Percentiles rank a stretch among this genome's conserved stretches.
These are phyloP conservation scores for Anastatica hierochuntica DNA, from an alignment of 345 rosid species.

Conservation along the genomic window DNA sequence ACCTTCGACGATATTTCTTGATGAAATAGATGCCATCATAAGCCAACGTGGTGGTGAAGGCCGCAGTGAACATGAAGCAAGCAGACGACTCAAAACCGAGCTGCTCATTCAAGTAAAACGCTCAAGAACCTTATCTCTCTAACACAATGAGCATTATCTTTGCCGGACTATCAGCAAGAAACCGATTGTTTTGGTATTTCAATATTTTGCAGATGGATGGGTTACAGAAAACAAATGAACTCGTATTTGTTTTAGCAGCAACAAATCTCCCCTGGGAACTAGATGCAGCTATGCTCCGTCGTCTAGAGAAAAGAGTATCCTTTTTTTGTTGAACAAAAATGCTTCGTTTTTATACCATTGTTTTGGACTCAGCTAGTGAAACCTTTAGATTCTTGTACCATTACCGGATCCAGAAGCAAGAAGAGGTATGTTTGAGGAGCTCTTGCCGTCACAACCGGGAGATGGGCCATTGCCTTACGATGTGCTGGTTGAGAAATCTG, in stretches of 20 bases:
- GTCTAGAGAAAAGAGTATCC: conserved; percentile 98
- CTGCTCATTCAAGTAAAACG: conserved; percentile 83
- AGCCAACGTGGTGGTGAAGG: conserved; percentile 99
- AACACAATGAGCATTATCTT: not conserved
- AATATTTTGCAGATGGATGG: conserved; percentile 87
- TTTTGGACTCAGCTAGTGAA: conserved; percentile 26
- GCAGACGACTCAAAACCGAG: conserved; percentile 96
- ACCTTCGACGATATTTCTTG: conserved; percentile 93
- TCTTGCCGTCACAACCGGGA: conserved; percentile 42
- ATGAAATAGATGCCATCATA: conserved; percentile 93
- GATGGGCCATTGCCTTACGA: conserved; percentile 68
- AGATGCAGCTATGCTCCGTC: conserved; percentile 96
- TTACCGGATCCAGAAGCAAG: conserved; percentile 95
- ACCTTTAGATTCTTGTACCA: conserved; percentile 76
- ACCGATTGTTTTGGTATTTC: conserved; percentile 3
- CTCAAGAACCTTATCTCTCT: conserved; percentile 5
- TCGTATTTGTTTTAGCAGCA: conserved; percentile 93
- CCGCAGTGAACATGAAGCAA: conserved; percentile 95
- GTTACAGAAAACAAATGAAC: conserved; percentile 67
- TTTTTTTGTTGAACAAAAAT: conserved; percentile 16
- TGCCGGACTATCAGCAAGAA: not conserved
- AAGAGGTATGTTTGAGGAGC: conserved; percentile 84
- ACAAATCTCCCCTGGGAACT: conserved; percentile 98
- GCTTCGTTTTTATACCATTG: conserved; percentile 1
- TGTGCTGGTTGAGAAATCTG: conserved; percentile 58